These are phyloP conservation scores for Phaeosphaeriaceae sp. DNA, from an alignment of 2,329 filamentous ascomycete genomes.

Conservation along the genomic window DNA sequence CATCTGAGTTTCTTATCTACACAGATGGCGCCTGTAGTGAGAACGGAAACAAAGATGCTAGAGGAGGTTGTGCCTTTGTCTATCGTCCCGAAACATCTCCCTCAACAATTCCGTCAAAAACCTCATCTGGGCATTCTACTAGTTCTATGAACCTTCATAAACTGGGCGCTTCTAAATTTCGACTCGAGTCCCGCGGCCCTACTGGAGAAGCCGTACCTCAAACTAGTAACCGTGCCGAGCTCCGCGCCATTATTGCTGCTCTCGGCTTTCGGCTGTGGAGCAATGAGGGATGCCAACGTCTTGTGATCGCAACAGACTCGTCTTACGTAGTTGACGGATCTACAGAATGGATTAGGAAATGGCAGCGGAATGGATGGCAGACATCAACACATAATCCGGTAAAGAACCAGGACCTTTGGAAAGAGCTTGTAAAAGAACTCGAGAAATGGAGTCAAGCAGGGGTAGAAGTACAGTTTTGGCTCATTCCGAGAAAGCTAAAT, in stretches of 20 bases:
- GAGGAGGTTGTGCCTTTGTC: conserved; percentile 24
- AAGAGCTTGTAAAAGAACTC: conserved; percentile 32
- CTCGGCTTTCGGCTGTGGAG: conserved; percentile 55
- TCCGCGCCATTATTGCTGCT: conserved; percentile 61
- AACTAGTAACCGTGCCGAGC: conserved; percentile 62
- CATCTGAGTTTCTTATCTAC: conserved; percentile 46
- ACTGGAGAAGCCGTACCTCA: conserved; percentile 47
- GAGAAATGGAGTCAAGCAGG: conserved; percentile 10
- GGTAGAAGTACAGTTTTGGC: conserved; percentile 14
- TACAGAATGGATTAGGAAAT: conserved; percentile 52
- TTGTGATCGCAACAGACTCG: conserved; percentile 63
- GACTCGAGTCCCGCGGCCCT: conserved; percentile 55
- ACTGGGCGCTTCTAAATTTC: conserved; percentile 15
- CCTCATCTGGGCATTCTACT: conserved; percentile 4
- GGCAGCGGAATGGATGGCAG: conserved; percentile 57
- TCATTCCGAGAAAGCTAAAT: conserved; percentile 11
- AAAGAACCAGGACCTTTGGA: conserved; percentile 62
- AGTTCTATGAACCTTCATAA: conserved; percentile 6
- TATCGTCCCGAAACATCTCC: conserved; percentile 24
- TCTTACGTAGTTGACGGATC: conserved; percentile 57
- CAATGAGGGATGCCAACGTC: conserved; percentile 48
- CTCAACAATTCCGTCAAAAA: conserved; percentile 3
- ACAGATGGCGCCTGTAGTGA: conserved; percentile 56
- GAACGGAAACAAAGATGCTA: conserved; percentile 47
- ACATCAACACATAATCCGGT: conserved; percentile 45